Conservation (phyloP, 306 rosid genomes). For the Citrullus colocynthis region DNA sequence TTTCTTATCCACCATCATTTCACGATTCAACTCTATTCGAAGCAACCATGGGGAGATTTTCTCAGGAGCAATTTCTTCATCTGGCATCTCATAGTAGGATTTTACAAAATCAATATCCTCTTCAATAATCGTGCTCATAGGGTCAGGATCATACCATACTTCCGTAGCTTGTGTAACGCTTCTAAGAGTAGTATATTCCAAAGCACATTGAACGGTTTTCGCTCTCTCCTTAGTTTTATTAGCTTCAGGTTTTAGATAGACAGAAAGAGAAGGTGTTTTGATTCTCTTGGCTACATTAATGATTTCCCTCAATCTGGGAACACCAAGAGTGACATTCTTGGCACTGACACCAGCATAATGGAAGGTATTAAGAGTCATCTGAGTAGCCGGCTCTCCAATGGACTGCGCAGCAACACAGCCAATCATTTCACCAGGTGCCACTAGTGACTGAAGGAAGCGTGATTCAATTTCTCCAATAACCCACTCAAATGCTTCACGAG, state of each 20-base stretch:
- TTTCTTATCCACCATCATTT: slow-evolving; percentile 99
- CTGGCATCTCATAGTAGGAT: slow-evolving; percentile 96
- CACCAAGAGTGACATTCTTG: slow-evolving; percentile 96
- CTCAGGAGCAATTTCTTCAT: slow-evolving; percentile 87
- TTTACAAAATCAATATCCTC: slow-evolving; percentile 90
- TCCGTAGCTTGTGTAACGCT: slow-evolving; percentile 98
- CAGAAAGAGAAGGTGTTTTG: slow-evolving; percentile 91
- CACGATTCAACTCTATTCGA: slow-evolving; percentile 91
- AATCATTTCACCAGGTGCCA: slow-evolving; percentile 98
- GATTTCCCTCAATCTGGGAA: slow-evolving; percentile 95
- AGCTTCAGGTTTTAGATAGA: slow-evolving; percentile 72
- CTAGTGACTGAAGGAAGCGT: slow-evolving; percentile 90
- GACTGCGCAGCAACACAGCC: slow-evolving; percentile 98
- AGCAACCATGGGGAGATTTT: slow-evolving; percentile 98
- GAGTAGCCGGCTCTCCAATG: slow-evolving; percentile 98
- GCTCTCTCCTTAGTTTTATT: slow-evolving; percentile 88
- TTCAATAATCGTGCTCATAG: slow-evolving; percentile 80
- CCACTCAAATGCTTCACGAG: slow-evolving; percentile 99
- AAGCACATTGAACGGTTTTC: slow-evolving; percentile 93
- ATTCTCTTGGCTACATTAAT: slow-evolving; percentile 94
- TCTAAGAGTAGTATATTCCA: slow-evolving; percentile 91
- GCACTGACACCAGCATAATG: slow-evolving; percentile 99
- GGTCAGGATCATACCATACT: slow-evolving; percentile 98
- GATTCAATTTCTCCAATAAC: slow-evolving; percentile 95
- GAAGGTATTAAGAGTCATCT: slow-evolving; percentile 99